Percentiles rank a stretch among this genome's conserved stretches.
Conservation (phyloP, 2,329 filamentous ascomycete species). For the Xylariaceae sp. region DNA sequence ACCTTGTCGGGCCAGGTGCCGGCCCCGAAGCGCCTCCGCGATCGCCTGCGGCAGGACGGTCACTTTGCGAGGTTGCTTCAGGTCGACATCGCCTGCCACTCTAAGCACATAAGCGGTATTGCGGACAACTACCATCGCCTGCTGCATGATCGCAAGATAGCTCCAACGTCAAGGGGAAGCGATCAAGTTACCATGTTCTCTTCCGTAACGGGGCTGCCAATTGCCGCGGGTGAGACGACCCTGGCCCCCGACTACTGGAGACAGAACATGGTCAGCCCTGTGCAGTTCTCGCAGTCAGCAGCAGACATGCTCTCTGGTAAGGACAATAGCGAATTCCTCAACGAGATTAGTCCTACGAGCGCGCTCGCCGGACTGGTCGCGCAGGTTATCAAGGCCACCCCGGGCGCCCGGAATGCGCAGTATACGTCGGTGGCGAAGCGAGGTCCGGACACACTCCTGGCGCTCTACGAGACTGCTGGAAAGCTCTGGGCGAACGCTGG, state of each 20-base stretch:
- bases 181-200: conserved; percentile 20
- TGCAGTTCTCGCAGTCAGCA: conserved; percentile 25
- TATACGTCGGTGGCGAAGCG: conserved; percentile 16
- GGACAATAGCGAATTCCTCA: conserved; percentile 12
- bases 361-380: conserved; percentile 17
- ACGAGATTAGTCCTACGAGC: conserved; percentile 24
- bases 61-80: conserved; percentile 36
- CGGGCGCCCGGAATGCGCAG: not conserved
- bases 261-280: conserved; percentile 28
- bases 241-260: conserved; percentile 27
- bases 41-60: conserved; percentile 20
- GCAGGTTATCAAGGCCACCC: conserved; percentile 21
- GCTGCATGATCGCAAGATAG: conserved; percentile 6
- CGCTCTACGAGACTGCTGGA: conserved; percentile 16
- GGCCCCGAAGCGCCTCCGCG: conserved; percentile 15
- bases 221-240: not conserved
- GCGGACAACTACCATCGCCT: conserved; percentile 20
- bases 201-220: not conserved
- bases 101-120: conserved; percentile 30
- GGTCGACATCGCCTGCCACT: conserved; percentile 39
- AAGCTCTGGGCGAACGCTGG: conserved; percentile 13
- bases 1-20: conserved; percentile 33
- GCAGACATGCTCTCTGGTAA: conserved; percentile 3
- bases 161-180: not conserved
- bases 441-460: conserved; percentile 1